Conservation (phyloP, 805 yeast genomes). For the Crinitomyces ghanaensis region DNA sequence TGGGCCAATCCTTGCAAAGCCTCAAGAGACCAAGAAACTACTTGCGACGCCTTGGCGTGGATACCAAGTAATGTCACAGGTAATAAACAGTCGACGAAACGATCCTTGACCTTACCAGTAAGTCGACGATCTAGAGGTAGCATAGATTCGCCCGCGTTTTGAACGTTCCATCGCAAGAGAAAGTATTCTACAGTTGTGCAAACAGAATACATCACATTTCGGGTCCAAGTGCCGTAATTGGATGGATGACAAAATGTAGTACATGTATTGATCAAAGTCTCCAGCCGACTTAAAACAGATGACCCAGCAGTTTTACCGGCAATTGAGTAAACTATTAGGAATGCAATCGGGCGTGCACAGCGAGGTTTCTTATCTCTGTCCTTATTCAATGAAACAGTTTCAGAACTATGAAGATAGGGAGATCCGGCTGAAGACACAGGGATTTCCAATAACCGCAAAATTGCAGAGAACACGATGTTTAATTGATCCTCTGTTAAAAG, state of each 20-base stretch:
- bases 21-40: conserved; percentile 46
- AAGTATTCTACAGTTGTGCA: conserved; percentile 38
- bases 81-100: conserved; percentile 42
- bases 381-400: conserved; percentile 14
- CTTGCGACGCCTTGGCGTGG: conserved; percentile 57
- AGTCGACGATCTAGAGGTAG: conserved; percentile 18
- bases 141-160: conserved; percentile 22
- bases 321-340: conserved; percentile 53
- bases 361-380: conserved; percentile 16
- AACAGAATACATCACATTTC: conserved; percentile 53
- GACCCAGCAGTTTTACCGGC: conserved; percentile 34
- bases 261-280: conserved; percentile 51
- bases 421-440: conserved; percentile 38
- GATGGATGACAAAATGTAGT: conserved; percentile 88
- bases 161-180: conserved; percentile 27
- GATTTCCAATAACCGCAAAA: conserved; percentile 31
- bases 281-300: conserved; percentile 38
- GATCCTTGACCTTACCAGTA: conserved; percentile 20
- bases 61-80: conserved; percentile 56
- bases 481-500: conserved; percentile 54
- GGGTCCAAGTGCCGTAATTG: conserved; percentile 82
- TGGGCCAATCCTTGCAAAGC: conserved; percentile 54
- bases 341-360: conserved; percentile 31
- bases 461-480: conserved; percentile 42
- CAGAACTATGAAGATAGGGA: conserved; percentile 21